Evolutionary conservation across 768 basidiomycete species (phyloP), one percentile per base, ranked within the genome.

Genomic region (Termitomyces sp.): DNA sequence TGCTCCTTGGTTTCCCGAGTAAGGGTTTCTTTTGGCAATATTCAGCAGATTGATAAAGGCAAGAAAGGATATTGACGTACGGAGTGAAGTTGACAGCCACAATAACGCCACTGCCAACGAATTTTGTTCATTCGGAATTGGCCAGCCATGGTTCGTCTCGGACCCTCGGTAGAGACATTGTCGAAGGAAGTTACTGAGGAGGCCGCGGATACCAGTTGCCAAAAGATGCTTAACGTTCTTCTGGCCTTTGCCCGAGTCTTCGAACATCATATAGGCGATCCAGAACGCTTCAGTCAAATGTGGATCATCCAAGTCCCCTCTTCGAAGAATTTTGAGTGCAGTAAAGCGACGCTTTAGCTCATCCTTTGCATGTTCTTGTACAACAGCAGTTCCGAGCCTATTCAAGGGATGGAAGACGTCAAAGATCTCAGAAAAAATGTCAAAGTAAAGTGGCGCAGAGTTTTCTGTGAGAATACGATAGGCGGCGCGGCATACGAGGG

Each of bases 211-310:
- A 42, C 72, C 73, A 6, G 81, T 79, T 66, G 75, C 73, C 50
- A 73, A 65, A 15, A 84, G 71, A 59, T 81, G 82, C 52, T 73
- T 72, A 41, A 74, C 63, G 65, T 84, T 85, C 60, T 74, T 77
- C 49, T 74, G 76, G 27, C 70, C 72, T 12, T 69, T 65, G 55
- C 77, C 79, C 30, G 83, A 78, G 61, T 86, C 84, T 34, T 84
- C 76, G 44, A 85, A 70, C 82, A 88, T 85, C 37, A 80, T 66
- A 65, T 81, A 85, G 54, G 81, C 76, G 0, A 76, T 76, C 72
- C 81, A 81, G 33, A 88, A 67, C 12, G 77, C 78, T 58, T 81
- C 76, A 0, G 69, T 72, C 9, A 83, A 66, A 16, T 62, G 56
- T 31, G 75, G 69, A 58, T 75, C 65, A 61, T 76, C 68, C 31